Conservation (phyloP, 2,329 filamentous ascomycete species). For the Elsinoe ampelina region DNA sequence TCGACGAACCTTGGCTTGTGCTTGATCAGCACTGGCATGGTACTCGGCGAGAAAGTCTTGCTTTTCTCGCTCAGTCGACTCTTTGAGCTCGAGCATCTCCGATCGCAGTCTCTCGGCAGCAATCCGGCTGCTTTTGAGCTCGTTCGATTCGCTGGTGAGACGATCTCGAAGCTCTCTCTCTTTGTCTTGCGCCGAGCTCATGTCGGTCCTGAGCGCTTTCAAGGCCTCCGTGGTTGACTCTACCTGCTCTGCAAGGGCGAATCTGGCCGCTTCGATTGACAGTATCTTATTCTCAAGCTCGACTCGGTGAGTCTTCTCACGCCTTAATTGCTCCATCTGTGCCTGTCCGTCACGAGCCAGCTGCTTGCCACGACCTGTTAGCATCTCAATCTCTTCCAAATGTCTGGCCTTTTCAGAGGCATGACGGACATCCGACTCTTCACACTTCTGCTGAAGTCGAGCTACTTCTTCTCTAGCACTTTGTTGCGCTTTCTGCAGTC, state of each 20-base stretch:
- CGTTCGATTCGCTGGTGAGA: not conserved
- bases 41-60: constrained; percentile 6
- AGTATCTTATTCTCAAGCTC: not conserved
- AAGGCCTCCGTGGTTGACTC: not conserved
- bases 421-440: constrained; percentile 37
- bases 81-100: constrained; percentile 8
- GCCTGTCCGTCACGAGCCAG: constrained; percentile 1
- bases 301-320: not conserved
- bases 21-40: not conserved
- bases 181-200: not conserved
- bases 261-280: not conserved
- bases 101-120: constrained; percentile 14
- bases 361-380: constrained; percentile 29
- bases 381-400: constrained; percentile 36
- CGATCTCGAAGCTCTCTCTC: not conserved
- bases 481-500: constrained; percentile 31
- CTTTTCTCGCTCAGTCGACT: not conserved
- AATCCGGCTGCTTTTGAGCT: not conserved
- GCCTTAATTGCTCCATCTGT: not conserved
- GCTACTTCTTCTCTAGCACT: constrained; percentile 32
- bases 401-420: constrained; percentile 35
- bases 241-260: not conserved
- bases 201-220: not conserved
- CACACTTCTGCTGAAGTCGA: constrained; percentile 31
- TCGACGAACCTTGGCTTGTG: not conserved